These are phyloP conservation scores for Priceomyces haplophilus DNA, from an alignment of 805 yeast genomes.

Conservation along the genomic window DNA sequence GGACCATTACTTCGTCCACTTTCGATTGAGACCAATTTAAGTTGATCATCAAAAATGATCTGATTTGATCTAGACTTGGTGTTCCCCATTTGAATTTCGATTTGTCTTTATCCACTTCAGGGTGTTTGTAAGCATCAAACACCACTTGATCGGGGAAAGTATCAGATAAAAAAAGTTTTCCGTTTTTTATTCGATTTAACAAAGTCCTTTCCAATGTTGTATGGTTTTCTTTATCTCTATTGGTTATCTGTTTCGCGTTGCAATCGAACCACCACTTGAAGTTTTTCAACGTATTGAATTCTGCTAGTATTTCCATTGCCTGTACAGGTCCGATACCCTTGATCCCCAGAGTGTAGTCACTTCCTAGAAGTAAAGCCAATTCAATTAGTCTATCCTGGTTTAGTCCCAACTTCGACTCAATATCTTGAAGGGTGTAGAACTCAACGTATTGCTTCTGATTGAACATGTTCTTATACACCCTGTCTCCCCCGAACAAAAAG, in stretches of 20 bases:
- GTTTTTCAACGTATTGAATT: slow-evolving; percentile 52
- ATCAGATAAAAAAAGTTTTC: slow-evolving; percentile 54
- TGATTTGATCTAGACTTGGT: slow-evolving; percentile 77
- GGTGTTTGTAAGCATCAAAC: slow-evolving; percentile 67
- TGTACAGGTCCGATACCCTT: slow-evolving; percentile 93
- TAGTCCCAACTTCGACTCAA: slow-evolving; percentile 64
- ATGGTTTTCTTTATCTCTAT: slow-evolving; percentile 38
- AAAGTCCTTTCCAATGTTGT: slow-evolving; percentile 55
- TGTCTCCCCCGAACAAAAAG: slow-evolving; percentile 85
- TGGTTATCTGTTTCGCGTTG: slow-evolving; percentile 35
- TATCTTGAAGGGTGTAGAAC: slow-evolving; percentile 60
- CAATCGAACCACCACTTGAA: slow-evolving; percentile 58
- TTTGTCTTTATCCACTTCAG: slow-evolving; percentile 80
- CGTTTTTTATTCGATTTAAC: slow-evolving; percentile 50
- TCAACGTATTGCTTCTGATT: slow-evolving; percentile 91
- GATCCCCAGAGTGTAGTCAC: slow-evolving; percentile 92
- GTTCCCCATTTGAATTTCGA: slow-evolving; percentile 86
- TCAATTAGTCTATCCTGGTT: slow-evolving; percentile 65
- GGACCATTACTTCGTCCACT: slow-evolving; percentile 81
- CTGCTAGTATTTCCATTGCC: slow-evolving; percentile 86
- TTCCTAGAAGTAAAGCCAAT: slow-evolving; percentile 80
- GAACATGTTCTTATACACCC: slow-evolving; percentile 87
- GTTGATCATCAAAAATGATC: slow-evolving; percentile 63
- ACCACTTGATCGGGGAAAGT: slow-evolving; percentile 71
- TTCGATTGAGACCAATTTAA: slow-evolving; percentile 78